Evolutionary conservation across 2,329 filamentous ascomycete species (phyloP), one percentile per base, ranked within the genome.

Genomic region (Exophiala lecanii-corni): DNA sequence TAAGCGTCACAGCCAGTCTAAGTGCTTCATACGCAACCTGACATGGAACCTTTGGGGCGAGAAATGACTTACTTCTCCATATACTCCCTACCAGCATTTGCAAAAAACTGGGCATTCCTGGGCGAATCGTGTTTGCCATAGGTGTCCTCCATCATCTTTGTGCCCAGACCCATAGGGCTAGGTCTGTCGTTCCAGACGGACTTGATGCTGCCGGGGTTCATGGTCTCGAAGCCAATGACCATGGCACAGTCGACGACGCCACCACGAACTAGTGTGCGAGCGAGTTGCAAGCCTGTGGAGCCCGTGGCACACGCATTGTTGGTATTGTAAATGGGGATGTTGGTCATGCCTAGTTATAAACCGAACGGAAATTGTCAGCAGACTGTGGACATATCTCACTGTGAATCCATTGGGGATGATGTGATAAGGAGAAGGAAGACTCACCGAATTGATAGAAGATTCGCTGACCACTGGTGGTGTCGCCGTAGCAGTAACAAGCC

Each of bases 241-340:
- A 97, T 71, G 16, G 94, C 81, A 62, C 88, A 94, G 65, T 95
- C 86, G 1, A 87, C 86, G 10, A 79, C 86, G 18, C 89, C 89
- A 56, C 85, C 76, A 4, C 79, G 74, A 56, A 96, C 82, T 63
- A 94, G 75, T 36, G 82, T 87, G 20, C 89, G 75, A 1, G 78
- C 92, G 75, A 97, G 84, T 61, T 82, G 81, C 45, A 97, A 71
- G 4, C 91, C 92, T 0, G 91, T 95, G 2, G 83, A 88, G 10
- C 91, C 92, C 1, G 91, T 97, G 2, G 86, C 87, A 75, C 91
- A 97, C 72, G 95, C 95, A 75, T 97, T 97, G 77, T 96, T 96
- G 31, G 53, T 56, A 62, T 97, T 97, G 75, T 94, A 89, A 63
- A 97, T 88, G 59, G 91, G 91, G 57, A 97, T 96, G 59, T 84